Evolutionary conservation across 2,329 filamentous ascomycete genomes (phyloP).

Genomic region (Ophiostoma australiae): DNA sequence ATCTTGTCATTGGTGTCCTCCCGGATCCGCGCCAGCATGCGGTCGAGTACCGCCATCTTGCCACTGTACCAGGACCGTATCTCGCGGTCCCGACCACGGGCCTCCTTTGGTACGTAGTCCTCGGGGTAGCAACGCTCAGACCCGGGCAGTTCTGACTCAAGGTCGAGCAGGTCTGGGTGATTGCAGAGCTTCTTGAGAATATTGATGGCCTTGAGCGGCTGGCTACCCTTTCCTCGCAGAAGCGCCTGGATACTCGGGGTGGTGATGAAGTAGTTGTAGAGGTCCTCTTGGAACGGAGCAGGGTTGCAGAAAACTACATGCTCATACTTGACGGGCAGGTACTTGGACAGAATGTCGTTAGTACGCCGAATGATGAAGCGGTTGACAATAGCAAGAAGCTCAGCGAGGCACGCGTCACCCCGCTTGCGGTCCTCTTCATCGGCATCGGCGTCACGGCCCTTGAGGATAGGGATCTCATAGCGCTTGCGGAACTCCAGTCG

Average conservation of each 20-base stretch:
- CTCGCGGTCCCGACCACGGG: conserved; percentile 82
- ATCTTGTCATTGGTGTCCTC: conserved; percentile 99
- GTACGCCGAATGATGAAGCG: conserved; percentile 97
- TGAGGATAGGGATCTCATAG: conserved; percentile 87
- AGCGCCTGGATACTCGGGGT: conserved; percentile 92
- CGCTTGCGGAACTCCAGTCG: conserved; percentile 88
- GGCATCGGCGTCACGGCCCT: conserved; percentile 84
- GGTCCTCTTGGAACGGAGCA: conserved; percentile 81
- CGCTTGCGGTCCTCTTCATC: conserved; percentile 75
- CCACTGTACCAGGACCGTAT: conserved; percentile 94
- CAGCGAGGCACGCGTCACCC: conserved; percentile 75
- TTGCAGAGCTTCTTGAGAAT: conserved; percentile 98
- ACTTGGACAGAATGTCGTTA: conserved; percentile 97
- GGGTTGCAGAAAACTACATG: conserved; percentile 98
- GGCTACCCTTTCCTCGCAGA: conserved; percentile 86
- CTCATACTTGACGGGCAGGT: conserved; percentile 96
- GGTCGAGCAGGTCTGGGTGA: conserved; percentile 85
- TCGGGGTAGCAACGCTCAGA: conserved; percentile 76
- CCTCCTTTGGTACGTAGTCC: conserved; percentile 83
- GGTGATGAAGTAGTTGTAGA: conserved; percentile 97
- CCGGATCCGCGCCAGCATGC: conserved; percentile 93
- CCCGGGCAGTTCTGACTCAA: conserved; percentile 78
- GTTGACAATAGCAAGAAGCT: conserved; percentile 81
- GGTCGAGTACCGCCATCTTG: conserved; percentile 96
- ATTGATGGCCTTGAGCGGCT: conserved; percentile 93